Evolutionary conservation across 2,329 filamentous ascomycete genomes (phyloP).

Genomic region (Fusarium goolgardi): DNA sequence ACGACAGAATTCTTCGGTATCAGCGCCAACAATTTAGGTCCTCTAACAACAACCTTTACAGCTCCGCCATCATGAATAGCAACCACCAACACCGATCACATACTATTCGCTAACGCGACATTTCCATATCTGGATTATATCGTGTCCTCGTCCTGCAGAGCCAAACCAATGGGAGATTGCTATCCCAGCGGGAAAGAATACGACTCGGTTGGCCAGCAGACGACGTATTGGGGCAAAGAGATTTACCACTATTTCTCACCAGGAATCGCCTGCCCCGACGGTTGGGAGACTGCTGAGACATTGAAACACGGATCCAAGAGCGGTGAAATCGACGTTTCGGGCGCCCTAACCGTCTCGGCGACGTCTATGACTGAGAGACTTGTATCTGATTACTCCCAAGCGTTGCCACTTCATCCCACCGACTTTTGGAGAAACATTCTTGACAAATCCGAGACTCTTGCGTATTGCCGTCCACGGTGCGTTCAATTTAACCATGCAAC

Average conservation of each 20-base stretch:
- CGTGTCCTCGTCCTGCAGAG: background rate
- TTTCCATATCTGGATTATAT: background rate
- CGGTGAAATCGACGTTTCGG: background rate
- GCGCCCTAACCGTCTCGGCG: background rate
- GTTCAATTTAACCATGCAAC: accelerated
- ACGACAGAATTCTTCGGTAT: conserved; percentile 9
- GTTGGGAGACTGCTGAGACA: background rate
- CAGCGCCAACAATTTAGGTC: background rate
- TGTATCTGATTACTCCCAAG: too few species aligned
- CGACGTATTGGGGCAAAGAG: background rate
- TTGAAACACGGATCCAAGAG: accelerated
- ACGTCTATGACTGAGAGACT: too few species aligned
- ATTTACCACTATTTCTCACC: background rate
- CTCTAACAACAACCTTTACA: conserved; percentile 7
- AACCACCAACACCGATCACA: background rate
- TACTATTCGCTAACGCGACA: background rate
- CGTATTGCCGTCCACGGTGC: conserved; percentile 1
- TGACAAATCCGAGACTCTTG: background rate
- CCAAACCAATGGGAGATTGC: background rate
- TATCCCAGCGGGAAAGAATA: background rate
- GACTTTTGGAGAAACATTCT: conserved; percentile 1
- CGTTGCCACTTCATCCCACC: background rate
- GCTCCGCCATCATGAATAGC: background rate
- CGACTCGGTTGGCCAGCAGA: accelerated
- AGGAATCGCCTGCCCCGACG: background rate